Evolutionary conservation across 768 basidiomycete species (phyloP), one percentile per base, ranked within the genome.

Genomic region (Boletus sp.): DNA sequence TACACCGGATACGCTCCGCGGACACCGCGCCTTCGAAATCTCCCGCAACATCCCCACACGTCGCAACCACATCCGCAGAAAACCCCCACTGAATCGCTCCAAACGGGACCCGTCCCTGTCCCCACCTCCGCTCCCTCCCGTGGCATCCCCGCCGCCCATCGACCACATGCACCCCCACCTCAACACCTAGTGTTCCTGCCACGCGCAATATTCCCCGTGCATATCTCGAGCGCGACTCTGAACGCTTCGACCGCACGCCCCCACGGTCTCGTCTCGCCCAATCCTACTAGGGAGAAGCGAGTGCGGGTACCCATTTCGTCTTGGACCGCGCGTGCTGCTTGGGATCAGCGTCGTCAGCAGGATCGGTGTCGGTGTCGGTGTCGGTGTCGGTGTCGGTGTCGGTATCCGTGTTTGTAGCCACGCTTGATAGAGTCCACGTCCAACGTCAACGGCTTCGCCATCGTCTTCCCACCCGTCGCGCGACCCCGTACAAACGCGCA

Each of bases 141-240:
- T 5, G 50, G 56, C 25, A 76, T 58, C 34, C 70, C 64, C 51
- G 51, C 60, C 13, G 43, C 72, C 70, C 64, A 71, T 64, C 30
- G 76, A 75, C 47, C 80, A 67, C 13, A 85, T 68, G 51, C 80
- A 80, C 59, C 73, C 80, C 81, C 82, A 83, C n/a, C 71, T 71
- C 32, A 88, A 66, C 15, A 86, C 83, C 84, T 85, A 2, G 84
- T 87, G 66, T 87, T 83, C 1, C 84, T 83, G 7, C 84, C 84
- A 62, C 80, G 81, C 7, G 82, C 82, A 48, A 87, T 75, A 50
- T 75, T 74, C 10, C 78, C 74, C 57, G 78, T 69, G 0, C 74
- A 75, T 4, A 66, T 60, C 40, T 68, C 68, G 7, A 85, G 61
- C 13, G 78, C 82, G 6, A 68, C 66, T 49, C 68, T 59, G 71